Conservation (phyloP, 768 basidiomycete species). For the Boletus barrowsii region DNA sequence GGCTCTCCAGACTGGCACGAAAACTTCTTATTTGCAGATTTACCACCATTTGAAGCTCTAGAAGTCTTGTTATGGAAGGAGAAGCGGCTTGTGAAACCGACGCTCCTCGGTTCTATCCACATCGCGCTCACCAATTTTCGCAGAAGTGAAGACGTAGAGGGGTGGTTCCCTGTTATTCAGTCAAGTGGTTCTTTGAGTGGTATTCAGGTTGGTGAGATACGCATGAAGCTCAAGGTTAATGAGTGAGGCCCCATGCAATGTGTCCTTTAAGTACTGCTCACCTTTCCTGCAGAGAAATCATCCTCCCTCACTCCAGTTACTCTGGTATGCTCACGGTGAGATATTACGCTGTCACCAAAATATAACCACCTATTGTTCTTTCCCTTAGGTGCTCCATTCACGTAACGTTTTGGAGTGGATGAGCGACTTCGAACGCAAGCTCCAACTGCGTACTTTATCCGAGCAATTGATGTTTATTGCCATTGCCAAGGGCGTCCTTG, state of each 20-base stretch:
- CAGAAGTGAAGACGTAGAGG: slow-evolving; percentile 71
- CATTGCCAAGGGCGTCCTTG: slow-evolving; percentile 59
- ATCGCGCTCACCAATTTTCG: slow-evolving; percentile 71
- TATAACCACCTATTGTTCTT: background rate
- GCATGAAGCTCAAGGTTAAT: slow-evolving; percentile 67
- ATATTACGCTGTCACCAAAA: background rate
- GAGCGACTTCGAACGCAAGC: slow-evolving; percentile 60
- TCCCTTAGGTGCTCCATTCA: slow-evolving; percentile 37
- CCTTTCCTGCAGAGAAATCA: slow-evolving; percentile 57
- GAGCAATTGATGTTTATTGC: slow-evolving; percentile 66
- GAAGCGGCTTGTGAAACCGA: slow-evolving; percentile 58
- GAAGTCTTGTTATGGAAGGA: slow-evolving; percentile 68
- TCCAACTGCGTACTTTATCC: slow-evolving; percentile 63
- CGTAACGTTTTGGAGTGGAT: slow-evolving; percentile 77
- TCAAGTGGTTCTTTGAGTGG: slow-evolving; percentile 45
- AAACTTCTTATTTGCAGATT: slow-evolving; percentile 64
- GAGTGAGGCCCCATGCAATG: slow-evolving; percentile 47
- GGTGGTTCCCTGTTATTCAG: slow-evolving; percentile 78
- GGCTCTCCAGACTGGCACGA: slow-evolving; percentile 83
- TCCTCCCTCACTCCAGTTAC: slow-evolving; percentile 69
- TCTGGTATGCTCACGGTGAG: slow-evolving; percentile 55
- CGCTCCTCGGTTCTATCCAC: slow-evolving; percentile 55
- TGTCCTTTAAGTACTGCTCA: slow-evolving; percentile 5
- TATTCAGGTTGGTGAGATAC: slow-evolving; percentile 70
- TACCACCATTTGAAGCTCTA: slow-evolving; percentile 75